phyloP scores from a whole-genome alignment of 2,329 filamentous ascomycete genomes.

The Ceratocystis huliohia region DNA sequence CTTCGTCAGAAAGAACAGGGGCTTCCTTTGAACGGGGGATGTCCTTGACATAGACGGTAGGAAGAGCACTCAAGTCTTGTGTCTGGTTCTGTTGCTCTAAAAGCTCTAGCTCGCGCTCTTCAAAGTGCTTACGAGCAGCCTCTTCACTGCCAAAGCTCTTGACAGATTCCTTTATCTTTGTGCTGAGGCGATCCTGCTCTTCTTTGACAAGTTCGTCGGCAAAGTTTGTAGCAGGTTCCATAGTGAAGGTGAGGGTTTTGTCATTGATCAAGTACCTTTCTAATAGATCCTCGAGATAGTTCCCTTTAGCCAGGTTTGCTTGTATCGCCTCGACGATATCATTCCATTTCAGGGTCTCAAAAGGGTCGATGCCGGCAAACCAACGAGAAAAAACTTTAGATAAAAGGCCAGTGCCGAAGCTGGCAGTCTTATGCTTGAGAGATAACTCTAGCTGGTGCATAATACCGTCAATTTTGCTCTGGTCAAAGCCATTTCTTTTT shows the following conservation, averaged over 20 bases:
- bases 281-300: slow-evolving; percentile 72
- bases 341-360: slow-evolving; percentile 84
- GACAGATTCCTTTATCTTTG: slow-evolving; percentile 59
- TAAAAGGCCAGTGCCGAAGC: slow-evolving; percentile 83
- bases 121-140: slow-evolving; percentile 58
- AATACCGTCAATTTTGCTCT: slow-evolving; percentile 82
- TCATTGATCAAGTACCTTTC: slow-evolving; percentile 86
- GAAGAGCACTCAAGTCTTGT: slow-evolving; percentile 75
- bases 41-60: slow-evolving; percentile 76
- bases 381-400: slow-evolving; percentile 80
- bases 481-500: slow-evolving; percentile 67
- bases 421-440: slow-evolving; percentile 90
- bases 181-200: slow-evolving; percentile 60
- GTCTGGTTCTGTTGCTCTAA: slow-evolving; percentile 72
- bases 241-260: slow-evolving; percentile 80
- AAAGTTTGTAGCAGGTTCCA: slow-evolving; percentile 72
- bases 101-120: slow-evolving; percentile 66
- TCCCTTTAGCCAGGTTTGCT: slow-evolving; percentile 55
- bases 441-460: slow-evolving; percentile 88
- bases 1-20: slow-evolving; percentile 48
- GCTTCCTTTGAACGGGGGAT: slow-evolving; percentile 67
- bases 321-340: slow-evolving; percentile 77
- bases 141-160: slow-evolving; percentile 56
- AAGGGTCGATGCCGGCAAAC: slow-evolving; percentile 92
- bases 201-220: slow-evolving; percentile 61